A percentile compares a stretch with the other conserved stretches of the same genome.
Conservation (phyloP, 2,329 filamentous ascomycete genomes). For the Calonectria honghensis region DNA sequence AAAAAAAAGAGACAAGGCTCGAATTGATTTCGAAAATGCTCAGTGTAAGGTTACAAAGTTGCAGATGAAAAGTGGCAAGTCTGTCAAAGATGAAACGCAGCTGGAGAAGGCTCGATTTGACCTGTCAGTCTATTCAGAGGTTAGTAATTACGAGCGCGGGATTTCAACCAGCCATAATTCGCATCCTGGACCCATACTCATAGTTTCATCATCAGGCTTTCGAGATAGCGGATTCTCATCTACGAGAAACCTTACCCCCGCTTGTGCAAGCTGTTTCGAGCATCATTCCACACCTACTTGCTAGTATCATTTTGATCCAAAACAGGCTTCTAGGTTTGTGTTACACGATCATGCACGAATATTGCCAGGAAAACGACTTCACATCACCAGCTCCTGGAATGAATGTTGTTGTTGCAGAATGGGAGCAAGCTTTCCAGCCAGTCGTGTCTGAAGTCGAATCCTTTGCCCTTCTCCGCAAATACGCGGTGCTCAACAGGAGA, state of each 20-base stretch:
- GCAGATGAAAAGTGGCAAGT: slow-evolving; percentile 33
- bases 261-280: slow-evolving; percentile 39
- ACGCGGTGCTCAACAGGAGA: slow-evolving; percentile 9
- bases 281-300: slow-evolving; percentile 35
- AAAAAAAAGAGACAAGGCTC: slow-evolving; percentile 40
- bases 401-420: slow-evolving; percentile 37
- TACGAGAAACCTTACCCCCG: slow-evolving; percentile 37
- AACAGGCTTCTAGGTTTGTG: slow-evolving; percentile 38
- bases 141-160: neutral
- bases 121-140: slow-evolving; percentile 30
- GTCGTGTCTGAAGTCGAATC: slow-evolving; percentile 28
- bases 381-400: slow-evolving; percentile 39
- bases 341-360: slow-evolving; percentile 42
- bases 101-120: slow-evolving; percentile 37
- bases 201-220: slow-evolving; percentile 30
- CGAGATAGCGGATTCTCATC: slow-evolving; percentile 34
- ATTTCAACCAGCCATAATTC: neutral
- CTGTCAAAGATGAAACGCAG: slow-evolving; percentile 37
- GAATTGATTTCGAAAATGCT: slow-evolving; percentile 38
- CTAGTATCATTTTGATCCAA: slow-evolving; percentile 38
- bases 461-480: slow-evolving; percentile 36
- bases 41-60: slow-evolving; percentile 38
- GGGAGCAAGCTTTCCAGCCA: slow-evolving; percentile 36
- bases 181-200: neutral
- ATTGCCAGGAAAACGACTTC: slow-evolving; percentile 40